Conservation (phyloP, 176 grass and related monocot species). For the Aechmea fasciata region DNA sequence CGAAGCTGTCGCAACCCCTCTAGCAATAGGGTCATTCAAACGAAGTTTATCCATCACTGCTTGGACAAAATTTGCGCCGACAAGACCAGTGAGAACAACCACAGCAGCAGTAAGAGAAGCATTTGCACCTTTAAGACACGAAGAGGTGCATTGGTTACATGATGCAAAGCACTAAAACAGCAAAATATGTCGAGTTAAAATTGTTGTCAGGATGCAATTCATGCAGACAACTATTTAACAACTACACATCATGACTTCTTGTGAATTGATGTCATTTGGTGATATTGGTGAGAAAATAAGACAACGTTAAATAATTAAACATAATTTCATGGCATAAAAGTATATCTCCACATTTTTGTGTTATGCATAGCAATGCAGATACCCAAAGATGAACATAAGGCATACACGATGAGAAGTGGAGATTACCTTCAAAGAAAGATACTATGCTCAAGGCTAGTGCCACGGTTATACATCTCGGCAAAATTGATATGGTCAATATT, state of each 20-base stretch:
- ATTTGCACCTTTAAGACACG: slow-evolving; percentile 48
- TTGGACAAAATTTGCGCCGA: slow-evolving; percentile 91
- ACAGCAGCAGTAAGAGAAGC: slow-evolving; percentile 76
- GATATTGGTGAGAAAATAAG: not conserved
- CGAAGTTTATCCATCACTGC: slow-evolving; percentile 78
- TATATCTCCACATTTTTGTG: not conserved
- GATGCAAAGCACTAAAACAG: not conserved
- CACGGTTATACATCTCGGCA: slow-evolving; percentile 86
- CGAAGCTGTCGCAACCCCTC: slow-evolving; percentile 86
- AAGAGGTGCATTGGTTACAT: not conserved
- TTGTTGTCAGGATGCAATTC: not conserved
- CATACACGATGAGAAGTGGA: not conserved
- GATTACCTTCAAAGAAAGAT: slow-evolving; percentile 83
- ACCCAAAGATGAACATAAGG: not conserved
- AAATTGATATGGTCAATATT: slow-evolving; percentile 63
- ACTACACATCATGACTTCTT: not conserved
- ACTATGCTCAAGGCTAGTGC: slow-evolving; percentile 92
- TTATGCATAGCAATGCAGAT: not conserved
- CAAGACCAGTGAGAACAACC: slow-evolving; percentile 81
- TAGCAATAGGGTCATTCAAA: slow-evolving; percentile 75
- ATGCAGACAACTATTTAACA: not conserved
- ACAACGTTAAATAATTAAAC: not conserved
- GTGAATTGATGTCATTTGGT: not conserved
- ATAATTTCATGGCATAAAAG: not conserved
- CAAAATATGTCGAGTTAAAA: not conserved